These are phyloP conservation scores for Cercospora canescens DNA, from an alignment of 2,329 filamentous ascomycete species.

Conservation along the genomic window DNA sequence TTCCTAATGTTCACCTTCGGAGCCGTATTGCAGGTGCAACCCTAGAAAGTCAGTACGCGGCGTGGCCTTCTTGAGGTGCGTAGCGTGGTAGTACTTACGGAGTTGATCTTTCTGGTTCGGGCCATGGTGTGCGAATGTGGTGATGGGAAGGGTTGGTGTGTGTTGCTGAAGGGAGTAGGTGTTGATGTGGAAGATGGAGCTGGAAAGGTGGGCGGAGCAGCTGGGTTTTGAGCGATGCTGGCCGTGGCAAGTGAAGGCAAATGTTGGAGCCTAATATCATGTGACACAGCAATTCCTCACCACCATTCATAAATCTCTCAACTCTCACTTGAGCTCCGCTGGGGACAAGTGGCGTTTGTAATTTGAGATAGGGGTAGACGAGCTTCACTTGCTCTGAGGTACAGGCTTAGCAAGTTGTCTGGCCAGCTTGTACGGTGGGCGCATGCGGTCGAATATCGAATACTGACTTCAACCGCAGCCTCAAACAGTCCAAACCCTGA, in stretches of 20 bases:
- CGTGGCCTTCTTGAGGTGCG: too few relatives aligned
- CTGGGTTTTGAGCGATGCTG: not conserved
- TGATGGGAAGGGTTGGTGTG: not conserved
- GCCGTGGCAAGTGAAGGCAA: not conserved
- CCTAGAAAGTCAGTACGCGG: too few relatives aligned
- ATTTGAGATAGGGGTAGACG: not conserved
- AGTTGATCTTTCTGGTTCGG: too few relatives aligned
- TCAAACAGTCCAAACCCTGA: conserved; percentile 4
- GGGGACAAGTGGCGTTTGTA: not conserved
- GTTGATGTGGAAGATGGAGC: not conserved
- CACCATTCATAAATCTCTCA: too few relatives aligned
- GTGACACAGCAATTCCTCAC: not conserved
- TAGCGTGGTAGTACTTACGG: too few relatives aligned
- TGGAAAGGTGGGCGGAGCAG: not conserved
- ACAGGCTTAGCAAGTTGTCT: not conserved
- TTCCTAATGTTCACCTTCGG: not conserved
- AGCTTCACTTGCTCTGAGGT: not conserved
- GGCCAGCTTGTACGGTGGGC: not conserved
- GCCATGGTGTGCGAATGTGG: not conserved
- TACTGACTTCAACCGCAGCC: not conserved
- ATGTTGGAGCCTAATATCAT: not conserved
- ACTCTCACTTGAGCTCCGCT: not conserved
- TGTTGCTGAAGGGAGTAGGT: not conserved
- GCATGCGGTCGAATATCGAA: not conserved
- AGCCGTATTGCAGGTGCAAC: not conserved